Percentiles rank a stretch among this genome's conserved stretches.
phyloP scores from a whole-genome alignment of 2,329 filamentous ascomycete species.

The Hypoxylon sp. region DNA sequence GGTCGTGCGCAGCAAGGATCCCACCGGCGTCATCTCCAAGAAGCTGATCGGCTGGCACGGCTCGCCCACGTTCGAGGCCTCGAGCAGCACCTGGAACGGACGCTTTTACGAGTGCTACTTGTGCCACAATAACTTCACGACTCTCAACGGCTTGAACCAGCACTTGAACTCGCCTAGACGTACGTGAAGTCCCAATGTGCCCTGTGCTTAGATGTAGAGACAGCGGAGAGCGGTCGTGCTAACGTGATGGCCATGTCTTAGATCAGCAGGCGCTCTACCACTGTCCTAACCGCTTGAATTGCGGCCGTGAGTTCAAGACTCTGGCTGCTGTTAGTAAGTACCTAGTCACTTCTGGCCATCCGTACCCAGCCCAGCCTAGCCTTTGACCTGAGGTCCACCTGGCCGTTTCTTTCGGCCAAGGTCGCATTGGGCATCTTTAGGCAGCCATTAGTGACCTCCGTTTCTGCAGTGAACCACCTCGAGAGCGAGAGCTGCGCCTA shows the following conservation, averaged over 20 bases:
- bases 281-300: constrained; percentile 35
- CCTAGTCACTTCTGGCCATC: not conserved
- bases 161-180: constrained; percentile 34
- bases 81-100: constrained; percentile 31
- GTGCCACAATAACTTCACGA: constrained; percentile 30
- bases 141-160: constrained; percentile 20
- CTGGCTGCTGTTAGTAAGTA: constrained; percentile 52
- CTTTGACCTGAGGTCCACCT: not conserved
- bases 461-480: constrained; percentile 55
- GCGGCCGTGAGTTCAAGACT: constrained; percentile 54
- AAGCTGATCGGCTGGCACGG: constrained; percentile 32
- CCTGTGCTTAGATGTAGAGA: not conserved
- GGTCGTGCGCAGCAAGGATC: constrained; percentile 23
- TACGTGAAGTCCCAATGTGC: constrained; percentile 13
- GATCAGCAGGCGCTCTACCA: constrained; percentile 41
- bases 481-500: constrained; percentile 59
- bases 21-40: constrained; percentile 21
- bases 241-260: not conserved
- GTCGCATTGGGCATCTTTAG: not conserved
- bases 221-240: not conserved
- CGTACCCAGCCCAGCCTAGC: not conserved
- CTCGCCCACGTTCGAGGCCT: constrained; percentile 33
- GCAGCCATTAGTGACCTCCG: constrained; percentile 1
- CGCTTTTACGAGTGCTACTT: constrained; percentile 38
- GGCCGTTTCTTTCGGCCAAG: not conserved